Percentiles rank a stretch among this genome's conserved stretches.
Conservation (phyloP, 768 basidiomycete species). For the Suillus cothurnatus region DNA sequence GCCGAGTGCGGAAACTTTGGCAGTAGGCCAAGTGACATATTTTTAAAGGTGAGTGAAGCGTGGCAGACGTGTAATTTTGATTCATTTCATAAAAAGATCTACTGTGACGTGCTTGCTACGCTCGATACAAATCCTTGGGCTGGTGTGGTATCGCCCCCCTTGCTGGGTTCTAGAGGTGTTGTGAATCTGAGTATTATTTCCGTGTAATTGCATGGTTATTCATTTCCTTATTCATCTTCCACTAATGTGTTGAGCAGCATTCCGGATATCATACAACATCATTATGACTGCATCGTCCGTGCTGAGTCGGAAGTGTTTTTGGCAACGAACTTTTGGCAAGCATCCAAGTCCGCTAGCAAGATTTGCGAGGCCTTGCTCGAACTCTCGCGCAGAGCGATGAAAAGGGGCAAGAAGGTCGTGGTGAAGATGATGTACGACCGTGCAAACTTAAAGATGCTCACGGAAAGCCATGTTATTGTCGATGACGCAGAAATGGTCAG, state of each 20-base stretch:
- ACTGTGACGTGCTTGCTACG: slow-evolving; percentile 59
- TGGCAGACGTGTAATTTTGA: not conserved
- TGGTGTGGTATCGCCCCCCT: slow-evolving; percentile 59
- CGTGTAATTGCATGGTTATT: slow-evolving; percentile 35
- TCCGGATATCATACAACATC: slow-evolving; percentile 75
- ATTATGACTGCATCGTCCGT: slow-evolving; percentile 59
- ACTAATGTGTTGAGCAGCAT: slow-evolving; percentile 40
- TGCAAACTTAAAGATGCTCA: slow-evolving; percentile 56
- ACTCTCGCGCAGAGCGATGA: slow-evolving; percentile 49
- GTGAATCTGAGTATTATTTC: slow-evolving; percentile 65
- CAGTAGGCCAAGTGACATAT: slow-evolving; percentile 55
- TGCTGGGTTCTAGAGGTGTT: slow-evolving; percentile 64
- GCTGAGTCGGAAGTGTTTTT: slow-evolving; percentile 68
- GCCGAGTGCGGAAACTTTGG: slow-evolving; percentile 56
- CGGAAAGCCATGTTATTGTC: slow-evolving; percentile 48
- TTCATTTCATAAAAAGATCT: slow-evolving; percentile 45
- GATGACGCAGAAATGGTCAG: slow-evolving; percentile 45
- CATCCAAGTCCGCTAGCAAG: slow-evolving; percentile 50
- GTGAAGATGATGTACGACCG: slow-evolving; percentile 75
- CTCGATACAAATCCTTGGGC: slow-evolving; percentile 57
- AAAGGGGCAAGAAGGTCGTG: slow-evolving; percentile 49
- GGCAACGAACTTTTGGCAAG: slow-evolving; percentile 66
- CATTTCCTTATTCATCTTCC: not conserved
- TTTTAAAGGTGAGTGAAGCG: slow-evolving; percentile 51
- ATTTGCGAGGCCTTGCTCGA: slow-evolving; percentile 55